phyloP scores from a whole-genome alignment of 2,329 filamentous ascomycete species.

The Pseudogymnoascus sp. region DNA sequence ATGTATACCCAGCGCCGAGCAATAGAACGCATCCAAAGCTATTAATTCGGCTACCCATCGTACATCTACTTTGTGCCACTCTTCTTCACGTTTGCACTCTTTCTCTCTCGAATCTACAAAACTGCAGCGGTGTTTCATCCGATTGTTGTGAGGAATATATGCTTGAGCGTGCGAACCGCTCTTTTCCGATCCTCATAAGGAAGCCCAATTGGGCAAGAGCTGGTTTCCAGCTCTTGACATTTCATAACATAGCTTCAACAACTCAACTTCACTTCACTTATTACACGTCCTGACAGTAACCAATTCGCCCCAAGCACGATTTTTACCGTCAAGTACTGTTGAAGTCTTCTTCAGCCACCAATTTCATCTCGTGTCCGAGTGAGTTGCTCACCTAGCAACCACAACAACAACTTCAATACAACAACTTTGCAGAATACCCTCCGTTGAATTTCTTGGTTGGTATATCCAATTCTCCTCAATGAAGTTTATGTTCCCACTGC shows the following conservation, averaged over 20 bases:
- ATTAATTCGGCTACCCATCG: neutral
- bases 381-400: neutral
- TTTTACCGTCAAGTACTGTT: neutral
- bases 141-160: neutral
- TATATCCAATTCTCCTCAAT: neutral
- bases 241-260: neutral
- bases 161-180: neutral
- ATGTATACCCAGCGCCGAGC: neutral
- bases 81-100: neutral
- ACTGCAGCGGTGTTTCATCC: neutral
- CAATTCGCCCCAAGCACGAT: no score
- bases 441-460: neutral
- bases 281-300: neutral
- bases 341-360: neutral
- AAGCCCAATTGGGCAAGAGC: slow-evolving; percentile 4
- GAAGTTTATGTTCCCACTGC: neutral
- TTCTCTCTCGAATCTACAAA: neutral
- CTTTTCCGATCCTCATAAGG: neutral
- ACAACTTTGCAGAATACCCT: neutral
- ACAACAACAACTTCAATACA: neutral
- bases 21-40: neutral
- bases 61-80: neutral
- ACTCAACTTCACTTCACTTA: neutral
- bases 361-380: neutral
- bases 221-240: neutral